Evolutionary conservation across 2,329 filamentous ascomycete species (phyloP), one percentile per base, ranked within the genome.

Genomic region (Paraphoma chrysanthemicola): DNA sequence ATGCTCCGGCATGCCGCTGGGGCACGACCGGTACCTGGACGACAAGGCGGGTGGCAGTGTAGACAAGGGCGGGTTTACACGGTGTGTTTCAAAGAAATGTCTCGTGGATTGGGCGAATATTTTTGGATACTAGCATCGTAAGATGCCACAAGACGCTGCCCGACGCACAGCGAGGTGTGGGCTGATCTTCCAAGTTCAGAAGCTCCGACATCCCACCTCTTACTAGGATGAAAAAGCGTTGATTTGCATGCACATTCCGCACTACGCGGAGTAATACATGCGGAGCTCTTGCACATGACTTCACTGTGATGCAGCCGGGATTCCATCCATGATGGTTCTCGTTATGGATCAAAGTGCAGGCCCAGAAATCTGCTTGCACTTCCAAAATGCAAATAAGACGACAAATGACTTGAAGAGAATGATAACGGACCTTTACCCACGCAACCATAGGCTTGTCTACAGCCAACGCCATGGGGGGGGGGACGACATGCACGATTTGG

Each of bases 381-480:
- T 2, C 3, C 10, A 3, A 38, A 38, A 38, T 38, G 33, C 3
- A 11, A 6, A 38, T 3, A 11, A 38, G 23, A 23, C 2, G 23
- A 23, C 23, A 23, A 23, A 23, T 3, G 23, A 23, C 5, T 23
- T 23, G 5, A 23, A 23, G 5, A 23, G 5, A 23, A 4, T 7
- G 33, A 36, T 36, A 10, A 3, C 53, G 54, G 47, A 55, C 51
- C 14, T 47, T 54, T 54, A 56, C 38, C 58, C 58, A 61, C 58
- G 53, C 60, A 45, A 49, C 29, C 47, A 49, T 49, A 36, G 44
- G 43, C 44, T 46, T 33, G 46, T n/a, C 38, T 44, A 44, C 51
- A 31, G 47, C 30, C 43, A 49, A 49, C 51, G 30, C 46, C 49
- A 16, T 43, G 14, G 41, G 39, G 29, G 39, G 29, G 5, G 39